phyloP scores from a whole-genome alignment of 208 protist genomes.

The Naegleria gruberi region DNA sequence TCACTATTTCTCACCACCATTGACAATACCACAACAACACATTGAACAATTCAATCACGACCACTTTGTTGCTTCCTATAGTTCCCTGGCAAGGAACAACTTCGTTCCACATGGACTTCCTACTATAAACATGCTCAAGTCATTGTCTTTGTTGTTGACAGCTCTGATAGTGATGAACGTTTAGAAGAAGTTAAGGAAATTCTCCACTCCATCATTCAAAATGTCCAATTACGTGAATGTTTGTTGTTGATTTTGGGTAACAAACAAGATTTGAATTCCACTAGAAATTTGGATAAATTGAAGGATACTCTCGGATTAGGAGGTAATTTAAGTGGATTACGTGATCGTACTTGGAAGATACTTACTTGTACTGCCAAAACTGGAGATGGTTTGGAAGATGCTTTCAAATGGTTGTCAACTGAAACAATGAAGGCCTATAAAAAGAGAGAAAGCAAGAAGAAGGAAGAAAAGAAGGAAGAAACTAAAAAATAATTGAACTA shows the following conservation, averaged over 20 bases:
- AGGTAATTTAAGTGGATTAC: not conserved
- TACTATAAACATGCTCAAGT: conserved; percentile 3
- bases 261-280: not conserved
- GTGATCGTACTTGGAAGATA: not conserved
- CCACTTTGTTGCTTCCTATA: too few relatives aligned
- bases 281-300: not conserved
- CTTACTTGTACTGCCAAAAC: not conserved
- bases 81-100: not conserved
- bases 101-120: not conserved
- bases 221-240: not conserved
- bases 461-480: not conserved
- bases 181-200: conserved; percentile 15
- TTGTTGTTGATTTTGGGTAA: not conserved
- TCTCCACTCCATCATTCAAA: not conserved
- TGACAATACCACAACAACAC: too few relatives aligned
- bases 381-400: not conserved
- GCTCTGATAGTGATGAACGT: not conserved
- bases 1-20: too few relatives aligned
- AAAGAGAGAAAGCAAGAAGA: not conserved
- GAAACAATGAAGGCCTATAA: not conserved
- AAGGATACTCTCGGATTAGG: not conserved
- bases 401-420: not conserved
- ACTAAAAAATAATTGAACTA: too few relatives aligned
- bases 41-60: not conserved
- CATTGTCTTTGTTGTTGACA: conserved; percentile 5